phyloP scores from a whole-genome alignment of 2,329 filamentous ascomycete species.

The Harringtonia aguacate region DNA sequence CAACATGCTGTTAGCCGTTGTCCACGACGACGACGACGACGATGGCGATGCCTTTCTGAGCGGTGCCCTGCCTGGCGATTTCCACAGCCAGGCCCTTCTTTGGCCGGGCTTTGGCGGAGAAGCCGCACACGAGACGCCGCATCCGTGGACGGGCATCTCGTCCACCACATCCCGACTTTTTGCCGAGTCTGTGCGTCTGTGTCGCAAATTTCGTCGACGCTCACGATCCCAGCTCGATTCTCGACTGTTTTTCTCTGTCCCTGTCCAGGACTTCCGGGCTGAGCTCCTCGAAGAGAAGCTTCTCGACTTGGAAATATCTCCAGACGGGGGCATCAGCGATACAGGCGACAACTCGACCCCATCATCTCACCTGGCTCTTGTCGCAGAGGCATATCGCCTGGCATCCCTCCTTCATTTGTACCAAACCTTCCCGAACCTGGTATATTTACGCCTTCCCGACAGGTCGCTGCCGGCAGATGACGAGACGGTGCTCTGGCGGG shows the following conservation, averaged over 20 bases:
- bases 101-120: not conserved
- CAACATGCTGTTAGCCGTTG: constrained; percentile 25
- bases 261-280: constrained; percentile 20
- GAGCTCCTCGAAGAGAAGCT: constrained; percentile 23
- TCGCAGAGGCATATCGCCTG: constrained; percentile 25
- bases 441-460: constrained; percentile 3
- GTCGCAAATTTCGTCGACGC: constrained; percentile 19
- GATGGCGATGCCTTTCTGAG: not conserved
- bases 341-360: constrained; percentile 21
- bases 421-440: constrained; percentile 17
- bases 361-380: constrained; percentile 19
- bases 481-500: constrained; percentile 4
- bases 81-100: constrained; percentile 1
- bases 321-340: constrained; percentile 13
- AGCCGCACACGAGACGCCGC: constrained; percentile 10
- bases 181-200: constrained; percentile 20
- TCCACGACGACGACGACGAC: constrained; percentile 19
- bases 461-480: not conserved
- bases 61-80: not conserved
- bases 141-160: constrained; percentile 28
- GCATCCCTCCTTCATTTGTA: constrained; percentile 26
- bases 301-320: constrained; percentile 18
- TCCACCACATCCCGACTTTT: constrained; percentile 20
- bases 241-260: constrained; percentile 13
- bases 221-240: constrained; percentile 10